phyloP scores from a whole-genome alignment of 164 flowering plant species.

The Berberis vulgaris region DNA sequence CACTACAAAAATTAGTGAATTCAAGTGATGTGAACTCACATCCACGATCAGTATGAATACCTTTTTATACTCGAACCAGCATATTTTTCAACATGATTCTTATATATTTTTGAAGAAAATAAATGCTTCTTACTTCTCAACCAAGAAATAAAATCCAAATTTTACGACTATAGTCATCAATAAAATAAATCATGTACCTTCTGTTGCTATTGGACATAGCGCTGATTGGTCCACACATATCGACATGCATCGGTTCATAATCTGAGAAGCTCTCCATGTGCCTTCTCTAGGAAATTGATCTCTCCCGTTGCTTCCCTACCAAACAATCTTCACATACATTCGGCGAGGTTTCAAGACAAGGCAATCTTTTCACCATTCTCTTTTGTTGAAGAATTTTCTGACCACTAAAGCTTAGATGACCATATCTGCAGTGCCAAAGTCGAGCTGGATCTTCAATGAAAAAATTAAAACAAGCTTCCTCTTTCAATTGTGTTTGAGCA shows the following conservation, averaged over 20 bases:
- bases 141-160: not conserved
- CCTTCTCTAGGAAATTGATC: not conserved
- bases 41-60: not conserved
- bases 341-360: not conserved
- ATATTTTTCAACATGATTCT: conserved; percentile 5
- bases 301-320: not conserved
- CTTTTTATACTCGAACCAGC: not conserved
- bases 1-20: no score
- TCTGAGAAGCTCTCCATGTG: not conserved
- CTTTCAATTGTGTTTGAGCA: not conserved
- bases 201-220: not conserved
- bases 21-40: conserved; percentile 2
- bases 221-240: not conserved
- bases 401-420: not conserved
- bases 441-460: not conserved
- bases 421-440: not conserved
- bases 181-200: conserved; percentile 2
- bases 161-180: conserved; percentile 4
- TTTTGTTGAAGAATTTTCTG: not conserved
- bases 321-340: not conserved
- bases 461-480: not conserved
- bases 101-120: not conserved
- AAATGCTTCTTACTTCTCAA: not conserved
- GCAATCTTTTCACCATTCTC: not conserved
- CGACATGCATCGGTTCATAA: not conserved